Evolutionary conservation across 345 rosid genomes (phyloP), one percentile per base, ranked within the genome.

Genomic region (Pistacia vera): DNA sequence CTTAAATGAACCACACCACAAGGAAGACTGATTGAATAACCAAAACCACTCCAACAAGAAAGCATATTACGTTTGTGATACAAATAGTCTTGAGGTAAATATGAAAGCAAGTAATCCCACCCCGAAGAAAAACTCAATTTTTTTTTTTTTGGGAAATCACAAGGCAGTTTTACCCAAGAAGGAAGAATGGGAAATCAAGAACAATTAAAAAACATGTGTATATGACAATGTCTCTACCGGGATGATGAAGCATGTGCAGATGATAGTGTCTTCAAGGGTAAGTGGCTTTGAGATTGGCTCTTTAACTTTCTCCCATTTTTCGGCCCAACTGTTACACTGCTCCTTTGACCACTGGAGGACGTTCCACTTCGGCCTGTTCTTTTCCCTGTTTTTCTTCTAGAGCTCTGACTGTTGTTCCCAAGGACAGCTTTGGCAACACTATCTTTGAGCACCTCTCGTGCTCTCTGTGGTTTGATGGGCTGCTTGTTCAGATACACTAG

Each of bases 401-500:
- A 75, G 76, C 78, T 77, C 80, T 78, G 76, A 63, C 75, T 71
- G 64, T 84, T 70, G 41, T 72, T 83, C 17, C 97, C 92, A 36
- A 93, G 82, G 2, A 95, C 97, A 33, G 99, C 97, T 86, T 82
- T 90, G 6, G 98, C 93, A 1, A 96, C 88, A 18, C 96, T 87
- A 55, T 92, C 97, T 14, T 86, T 90, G 28, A 89, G 85, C 44
- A 88, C 79, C 75, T 92, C 99, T 16, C 90, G 78, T 17, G 95
- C 97, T 78, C 91, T 79, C 75, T 88, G 91, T 13, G 91, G 93
- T 81, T 93, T 92, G 48, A 83, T 82, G 57, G 93, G 81, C 76
- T 92, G 97, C 84, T 96, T 96, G 91, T 93, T 96, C 68, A 93
- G 88, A 74, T 93, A 93, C 17, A 80, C 86, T 3, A 95, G 82